Conservation (phyloP, 2,329 filamentous ascomycete species). For the Lasiodiplodia sp. region DNA sequence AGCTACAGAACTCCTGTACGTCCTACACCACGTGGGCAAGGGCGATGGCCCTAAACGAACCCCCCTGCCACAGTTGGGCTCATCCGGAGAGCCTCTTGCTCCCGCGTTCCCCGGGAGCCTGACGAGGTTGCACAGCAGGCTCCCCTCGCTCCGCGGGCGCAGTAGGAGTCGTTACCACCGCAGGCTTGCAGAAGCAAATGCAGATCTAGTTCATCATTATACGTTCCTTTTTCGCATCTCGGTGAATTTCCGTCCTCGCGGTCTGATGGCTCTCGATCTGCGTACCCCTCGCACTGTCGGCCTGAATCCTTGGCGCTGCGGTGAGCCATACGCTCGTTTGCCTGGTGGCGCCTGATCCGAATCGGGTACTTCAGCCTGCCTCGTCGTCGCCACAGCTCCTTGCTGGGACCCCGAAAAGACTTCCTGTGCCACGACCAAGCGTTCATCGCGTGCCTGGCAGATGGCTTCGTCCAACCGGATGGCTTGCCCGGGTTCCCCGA, state of each 20-base stretch:
- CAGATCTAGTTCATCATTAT: neutral
- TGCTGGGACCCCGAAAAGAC: neutral
- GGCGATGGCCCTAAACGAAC: neutral
- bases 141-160: neutral
- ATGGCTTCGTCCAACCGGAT: neutral
- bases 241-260: neutral
- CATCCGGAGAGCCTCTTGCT: slow-evolving; percentile 8
- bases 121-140: neutral
- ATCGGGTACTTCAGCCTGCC: neutral
- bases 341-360: neutral
- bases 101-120: neutral
- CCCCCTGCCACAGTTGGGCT: neutral
- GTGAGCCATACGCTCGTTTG: neutral
- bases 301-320: neutral
- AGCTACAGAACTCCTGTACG: neutral
- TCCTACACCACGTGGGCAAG: neutral
- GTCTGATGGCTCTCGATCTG: neutral
- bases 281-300: neutral
- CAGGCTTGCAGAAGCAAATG: neutral
- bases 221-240: neutral
- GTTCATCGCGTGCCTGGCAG: neutral
- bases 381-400: neutral
- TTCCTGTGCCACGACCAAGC: neutral
- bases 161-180: slow-evolving; percentile 1
- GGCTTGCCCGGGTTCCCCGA: neutral